These are phyloP conservation scores for Aegilops bicornis DNA, from an alignment of 176 grass and related monocot species.

Conservation along the genomic window DNA sequence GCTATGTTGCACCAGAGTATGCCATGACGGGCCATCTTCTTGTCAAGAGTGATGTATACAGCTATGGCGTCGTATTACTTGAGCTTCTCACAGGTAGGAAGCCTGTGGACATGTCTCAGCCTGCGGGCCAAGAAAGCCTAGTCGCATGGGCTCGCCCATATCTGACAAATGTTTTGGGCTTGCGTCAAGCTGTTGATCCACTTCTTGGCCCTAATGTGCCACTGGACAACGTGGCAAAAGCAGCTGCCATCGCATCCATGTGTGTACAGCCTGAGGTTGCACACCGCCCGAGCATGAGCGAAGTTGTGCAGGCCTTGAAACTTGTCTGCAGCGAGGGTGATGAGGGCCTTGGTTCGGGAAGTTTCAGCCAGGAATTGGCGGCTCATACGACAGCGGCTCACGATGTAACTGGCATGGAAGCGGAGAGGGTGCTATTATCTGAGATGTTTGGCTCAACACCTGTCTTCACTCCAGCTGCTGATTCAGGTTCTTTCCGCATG, in stretches of 20 bases:
- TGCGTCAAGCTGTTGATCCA: conserved; percentile 70
- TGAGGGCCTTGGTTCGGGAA: conserved; percentile 52
- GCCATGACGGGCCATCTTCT: conserved; percentile 99
- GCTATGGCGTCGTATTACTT: conserved; percentile 95
- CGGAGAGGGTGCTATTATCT: conserved; percentile 79
- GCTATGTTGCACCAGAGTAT: conserved; percentile 94
- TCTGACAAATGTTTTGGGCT: conserved; percentile 67
- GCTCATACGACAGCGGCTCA: conserved; percentile 34
- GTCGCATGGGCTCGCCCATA: conserved; percentile 92
- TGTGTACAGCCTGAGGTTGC: conserved; percentile 94
- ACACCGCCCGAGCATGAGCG: conserved; percentile 92
- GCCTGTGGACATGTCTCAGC: conserved; percentile 81
- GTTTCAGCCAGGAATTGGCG: conserved; percentile 58
- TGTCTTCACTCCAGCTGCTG: conserved; percentile 46
- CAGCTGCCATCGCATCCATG: conserved; percentile 91
- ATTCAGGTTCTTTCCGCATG: conserved; percentile 63
- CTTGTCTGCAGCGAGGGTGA: conserved; percentile 80
- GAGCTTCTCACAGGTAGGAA: conserved; percentile 97
- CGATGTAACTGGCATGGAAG: conserved; percentile 54
- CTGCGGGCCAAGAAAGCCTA: conserved; percentile 85
- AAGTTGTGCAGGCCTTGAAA: conserved; percentile 95
- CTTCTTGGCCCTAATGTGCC: conserved; percentile 53
- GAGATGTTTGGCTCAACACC: conserved; percentile 64
- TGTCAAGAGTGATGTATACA: conserved; percentile 98
- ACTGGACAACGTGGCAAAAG: conserved; percentile 81